Percentiles rank a stretch among this genome's conserved stretches.
Evolutionary conservation across 2,329 filamentous ascomycete genomes (phyloP).

Genomic region (Paecilomyces formosus): DNA sequence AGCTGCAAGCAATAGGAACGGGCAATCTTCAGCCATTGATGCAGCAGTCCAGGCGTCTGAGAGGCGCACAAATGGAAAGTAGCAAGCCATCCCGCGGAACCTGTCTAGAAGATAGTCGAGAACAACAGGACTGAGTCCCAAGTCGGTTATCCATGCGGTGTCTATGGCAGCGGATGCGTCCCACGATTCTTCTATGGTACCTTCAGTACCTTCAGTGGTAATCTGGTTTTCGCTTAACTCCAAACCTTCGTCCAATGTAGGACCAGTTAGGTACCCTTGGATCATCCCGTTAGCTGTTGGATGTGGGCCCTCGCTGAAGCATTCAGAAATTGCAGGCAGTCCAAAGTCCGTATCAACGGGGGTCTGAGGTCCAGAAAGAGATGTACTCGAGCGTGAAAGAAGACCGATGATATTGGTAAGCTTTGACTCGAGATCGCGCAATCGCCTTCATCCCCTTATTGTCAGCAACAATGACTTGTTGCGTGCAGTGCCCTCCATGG

Average conservation of each 20-base stretch:
- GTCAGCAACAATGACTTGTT: conserved; percentile 2
- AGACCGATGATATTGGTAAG: conserved; percentile 9
- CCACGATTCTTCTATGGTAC: too few species aligned
- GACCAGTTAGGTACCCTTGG: too few species aligned
- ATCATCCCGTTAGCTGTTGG: too few species aligned
- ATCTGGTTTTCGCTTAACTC: too few species aligned
- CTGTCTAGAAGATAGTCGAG: conserved; percentile 7
- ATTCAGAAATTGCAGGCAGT: too few species aligned
- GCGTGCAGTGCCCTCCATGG: background rate
- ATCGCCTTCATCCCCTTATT: conserved; percentile 6
- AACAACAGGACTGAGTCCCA: background rate
- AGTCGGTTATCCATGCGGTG: conserved; percentile 4
- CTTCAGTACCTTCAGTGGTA: too few species aligned
- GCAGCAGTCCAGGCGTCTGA: conserved; percentile 5
- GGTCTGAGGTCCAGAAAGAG: background rate
- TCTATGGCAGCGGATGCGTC: background rate
- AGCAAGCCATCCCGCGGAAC: conserved; percentile 9
- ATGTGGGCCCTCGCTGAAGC: too few species aligned
- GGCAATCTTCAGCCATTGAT: conserved; percentile 10
- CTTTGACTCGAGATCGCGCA: conserved; percentile 7
- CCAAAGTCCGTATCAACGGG: background rate
- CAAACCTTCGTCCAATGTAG: too few species aligned
- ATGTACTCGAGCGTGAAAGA: conserved; percentile 4
- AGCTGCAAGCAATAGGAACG: conserved; percentile 11
- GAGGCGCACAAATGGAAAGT: conserved; percentile 9